These are phyloP conservation scores for Tephrocybe sp. DNA, from an alignment of 768 basidiomycete species.

Conservation along the genomic window DNA sequence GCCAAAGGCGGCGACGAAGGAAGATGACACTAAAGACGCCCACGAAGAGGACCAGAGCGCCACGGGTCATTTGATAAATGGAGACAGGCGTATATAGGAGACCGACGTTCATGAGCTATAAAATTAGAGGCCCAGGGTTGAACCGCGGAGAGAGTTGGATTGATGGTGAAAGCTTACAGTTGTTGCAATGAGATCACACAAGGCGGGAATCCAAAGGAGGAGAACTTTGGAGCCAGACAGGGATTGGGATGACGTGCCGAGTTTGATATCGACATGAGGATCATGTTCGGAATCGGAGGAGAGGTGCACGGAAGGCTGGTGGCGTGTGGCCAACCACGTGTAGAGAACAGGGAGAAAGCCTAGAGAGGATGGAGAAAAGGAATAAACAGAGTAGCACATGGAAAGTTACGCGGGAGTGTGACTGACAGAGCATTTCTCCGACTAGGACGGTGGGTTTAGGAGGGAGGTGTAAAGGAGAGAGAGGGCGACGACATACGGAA, in stretches of 20 bases:
- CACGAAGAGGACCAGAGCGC: constrained; percentile 91
- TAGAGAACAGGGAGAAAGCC: constrained; percentile 85
- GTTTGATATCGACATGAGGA: constrained; percentile 32
- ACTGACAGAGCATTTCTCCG: constrained; percentile 92
- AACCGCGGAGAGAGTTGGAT: not conserved
- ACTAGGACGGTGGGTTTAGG: constrained; percentile 47
- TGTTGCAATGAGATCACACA: constrained; percentile 88
- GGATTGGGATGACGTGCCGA: constrained; percentile 32
- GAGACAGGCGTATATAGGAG: constrained; percentile 95
- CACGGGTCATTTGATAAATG: constrained; percentile 95
- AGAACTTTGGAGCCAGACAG: constrained; percentile 69
- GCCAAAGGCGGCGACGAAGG: constrained; percentile 78
- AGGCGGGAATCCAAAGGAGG: constrained; percentile 84
- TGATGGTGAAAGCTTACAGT: constrained; percentile 53
- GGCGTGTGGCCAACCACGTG: constrained; percentile 55
- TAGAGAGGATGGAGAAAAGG: constrained; percentile 32
- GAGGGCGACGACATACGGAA: constrained; percentile 60
- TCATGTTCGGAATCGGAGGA: constrained; percentile 49
- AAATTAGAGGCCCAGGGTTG: constrained; percentile 7
- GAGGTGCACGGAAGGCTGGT: constrained; percentile 51
- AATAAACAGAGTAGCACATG: constrained; percentile 23
- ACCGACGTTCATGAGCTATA: constrained; percentile 88
- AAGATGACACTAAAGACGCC: constrained; percentile 89
- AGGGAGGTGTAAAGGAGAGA: constrained; percentile 18
- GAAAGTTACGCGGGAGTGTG: constrained; percentile 21